These are phyloP conservation scores for Porogramme epimiltina DNA, from an alignment of 1,284 basidiomycete species.

Conservation along the genomic window DNA sequence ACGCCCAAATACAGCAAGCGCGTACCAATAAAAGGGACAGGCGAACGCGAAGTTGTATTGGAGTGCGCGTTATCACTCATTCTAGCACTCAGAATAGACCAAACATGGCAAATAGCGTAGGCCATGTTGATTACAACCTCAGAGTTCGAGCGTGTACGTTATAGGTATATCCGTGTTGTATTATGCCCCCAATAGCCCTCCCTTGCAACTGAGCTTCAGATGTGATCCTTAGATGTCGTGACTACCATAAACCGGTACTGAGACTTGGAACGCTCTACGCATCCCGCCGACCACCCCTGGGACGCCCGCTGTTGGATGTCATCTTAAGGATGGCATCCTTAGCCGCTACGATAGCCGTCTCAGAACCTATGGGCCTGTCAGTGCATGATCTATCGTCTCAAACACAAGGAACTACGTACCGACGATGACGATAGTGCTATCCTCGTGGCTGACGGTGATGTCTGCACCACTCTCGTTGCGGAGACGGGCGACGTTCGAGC, in stretches of 20 bases:
- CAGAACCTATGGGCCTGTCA: conserved; percentile 51
- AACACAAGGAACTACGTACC: conserved; percentile 49
- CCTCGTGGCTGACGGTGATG: conserved; percentile 85
- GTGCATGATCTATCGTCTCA: too few relatives aligned
- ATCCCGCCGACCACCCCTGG: conserved; percentile 39
- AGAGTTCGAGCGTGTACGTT: not conserved
- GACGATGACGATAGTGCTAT: conserved; percentile 81
- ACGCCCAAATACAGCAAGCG: too few relatives aligned
- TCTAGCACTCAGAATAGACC: too few relatives aligned
- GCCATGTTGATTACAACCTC: not conserved
- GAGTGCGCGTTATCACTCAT: too few relatives aligned
- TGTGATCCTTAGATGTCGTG: conserved; percentile 9
- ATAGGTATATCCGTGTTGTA: not conserved
- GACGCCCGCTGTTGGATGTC: conserved; percentile 44
- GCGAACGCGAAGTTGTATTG: too few relatives aligned
- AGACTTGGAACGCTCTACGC: conserved; percentile 14
- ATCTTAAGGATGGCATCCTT: conserved; percentile 82
- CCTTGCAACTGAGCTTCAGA: not conserved
- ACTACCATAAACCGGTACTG: not conserved
- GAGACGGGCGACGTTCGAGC: conserved; percentile 83
- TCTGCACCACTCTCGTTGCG: conserved; percentile 87
- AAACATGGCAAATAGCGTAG: too few relatives aligned
- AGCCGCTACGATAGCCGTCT: conserved; percentile 71
- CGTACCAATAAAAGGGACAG: too few relatives aligned
- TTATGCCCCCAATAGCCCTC: not conserved